phyloP scores from a whole-genome alignment of 2,329 filamentous ascomycete species.

The Aureobasidium uvarum region DNA sequence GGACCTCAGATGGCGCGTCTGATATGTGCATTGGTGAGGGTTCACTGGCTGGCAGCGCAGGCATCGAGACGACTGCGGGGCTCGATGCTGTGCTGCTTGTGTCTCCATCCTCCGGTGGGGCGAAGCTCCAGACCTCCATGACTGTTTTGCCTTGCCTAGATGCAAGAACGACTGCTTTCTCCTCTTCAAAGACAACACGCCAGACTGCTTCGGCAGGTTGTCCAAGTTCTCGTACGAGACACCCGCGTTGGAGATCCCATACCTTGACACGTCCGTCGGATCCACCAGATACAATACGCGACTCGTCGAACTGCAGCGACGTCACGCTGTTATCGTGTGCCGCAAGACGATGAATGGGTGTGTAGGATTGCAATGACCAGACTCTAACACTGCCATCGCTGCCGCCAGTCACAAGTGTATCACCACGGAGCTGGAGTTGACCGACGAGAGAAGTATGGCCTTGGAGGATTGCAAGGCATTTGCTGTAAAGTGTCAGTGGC shows the following conservation, averaged over 20 bases:
- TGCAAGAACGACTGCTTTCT: constrained; percentile 96
- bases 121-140: constrained; percentile 72
- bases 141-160: constrained; percentile 80
- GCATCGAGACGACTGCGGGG: constrained; percentile 2
- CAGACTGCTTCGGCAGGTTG: constrained; percentile 92
- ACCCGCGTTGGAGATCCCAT: constrained; percentile 92
- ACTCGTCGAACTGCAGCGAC: constrained; percentile 95
- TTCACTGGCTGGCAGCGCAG: background rate
- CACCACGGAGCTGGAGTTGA: constrained; percentile 90
- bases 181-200: constrained; percentile 96
- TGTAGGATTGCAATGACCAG: constrained; percentile 89
- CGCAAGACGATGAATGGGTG: constrained; percentile 87
- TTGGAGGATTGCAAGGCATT: constrained; percentile 76
- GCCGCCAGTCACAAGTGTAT: constrained; percentile 92
- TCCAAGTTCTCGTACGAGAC: constrained; percentile 85
- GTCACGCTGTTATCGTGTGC: constrained; percentile 99
- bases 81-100: constrained; percentile 9
- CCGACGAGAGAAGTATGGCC: constrained; percentile 96
- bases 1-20: constrained; percentile 11
- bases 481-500: background rate
- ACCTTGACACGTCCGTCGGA: constrained; percentile 98
- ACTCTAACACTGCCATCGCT: constrained; percentile 95
- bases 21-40: constrained; percentile 21
- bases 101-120: constrained; percentile 26
- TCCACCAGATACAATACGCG: constrained; percentile 89